These are phyloP conservation scores for Aspergillus pseudotamarii DNA, from an alignment of 2,329 filamentous ascomycete genomes.

Conservation along the genomic window DNA sequence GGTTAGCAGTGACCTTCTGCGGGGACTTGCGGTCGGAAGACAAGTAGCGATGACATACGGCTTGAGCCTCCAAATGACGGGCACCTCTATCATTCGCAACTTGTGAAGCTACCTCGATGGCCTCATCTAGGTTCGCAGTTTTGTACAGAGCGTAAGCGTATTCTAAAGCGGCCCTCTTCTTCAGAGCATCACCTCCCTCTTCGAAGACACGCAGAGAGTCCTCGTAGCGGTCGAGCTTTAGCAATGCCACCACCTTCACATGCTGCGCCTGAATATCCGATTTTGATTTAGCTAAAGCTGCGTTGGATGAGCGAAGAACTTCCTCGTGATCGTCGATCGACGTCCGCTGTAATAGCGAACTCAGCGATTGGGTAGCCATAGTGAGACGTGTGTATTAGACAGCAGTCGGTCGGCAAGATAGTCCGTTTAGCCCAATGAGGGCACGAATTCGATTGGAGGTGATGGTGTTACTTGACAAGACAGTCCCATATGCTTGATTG, in stretches of 20 bases:
- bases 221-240: conserved; percentile 66
- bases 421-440: conserved; percentile 4
- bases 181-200: conserved; percentile 55
- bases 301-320: conserved; percentile 61
- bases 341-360: conserved; percentile 59
- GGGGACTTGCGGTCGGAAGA: neutral
- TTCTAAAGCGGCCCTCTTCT: conserved; percentile 59
- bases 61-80: conserved; percentile 64
- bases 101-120: conserved; percentile 53
- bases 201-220: conserved; percentile 62
- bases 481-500: neutral
- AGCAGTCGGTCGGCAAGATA: neutral
- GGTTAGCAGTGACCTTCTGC: neutral
- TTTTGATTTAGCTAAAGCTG: conserved; percentile 59
- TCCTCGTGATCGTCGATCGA: conserved; percentile 65
- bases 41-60: conserved; percentile 43
- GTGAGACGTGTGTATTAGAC: conserved; percentile 20
- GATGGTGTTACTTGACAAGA: neutral
- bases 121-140: conserved; percentile 57
- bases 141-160: conserved; percentile 68
- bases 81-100: conserved; percentile 52
- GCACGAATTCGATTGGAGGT: neutral
- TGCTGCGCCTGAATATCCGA: conserved; percentile 60
- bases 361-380: conserved; percentile 51
- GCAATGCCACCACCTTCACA: conserved; percentile 60